Evolutionary conservation across 176 grass and related monocot genomes (phyloP), one percentile per base, ranked within the genome.

Genomic region (Carex cristatella): DNA sequence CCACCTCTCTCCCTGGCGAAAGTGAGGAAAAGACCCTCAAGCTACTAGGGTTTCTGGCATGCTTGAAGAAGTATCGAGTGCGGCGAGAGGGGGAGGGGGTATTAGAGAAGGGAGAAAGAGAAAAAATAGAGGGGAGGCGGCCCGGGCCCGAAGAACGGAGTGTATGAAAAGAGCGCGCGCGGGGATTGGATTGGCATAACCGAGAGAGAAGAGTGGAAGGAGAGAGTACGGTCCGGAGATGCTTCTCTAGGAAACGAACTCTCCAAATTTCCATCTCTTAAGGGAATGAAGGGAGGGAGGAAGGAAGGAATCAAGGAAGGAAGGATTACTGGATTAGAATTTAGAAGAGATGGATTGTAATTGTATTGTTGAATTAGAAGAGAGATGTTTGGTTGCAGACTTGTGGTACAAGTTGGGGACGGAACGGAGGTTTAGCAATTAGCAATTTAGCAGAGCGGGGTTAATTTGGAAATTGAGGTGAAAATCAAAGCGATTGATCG

Each of bases 11-110:
- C 35, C 86, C 88, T 0, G 91, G 74, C 27, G 65, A 82, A 23
- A 89, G 70, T 9, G 87, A 91, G 10, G 80, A 87, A 51, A 87
- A 87, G 46, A 75, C n/a, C 16, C 69, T 77, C 38, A n/a, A n/a
- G 38, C 40, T 58, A 48, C 40, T 58, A 48, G n/a, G 86, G 68
- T 83, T 86, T 46, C 61, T 54, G 23, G 35, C 55, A 7, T 49
- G 54, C 4, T 59, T 61, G 51, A 49, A 61, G 51, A 49, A 61
- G 80, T 63, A 76, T 42, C 55, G 28, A 15, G 86, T 30, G 87
- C 85, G 67, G 89, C 80, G 84, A 75, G 87, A 10, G 71, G 31
- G 67, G 85, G 87, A 10, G 71, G 31, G 67, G 85, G 85, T 76
- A 84, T 73, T 18, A 80, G 32, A 40, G 71, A 79, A 8, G 73